Evolutionary conservation across 1,139 yeast genomes (phyloP), one percentile per base, ranked within the genome.

Genomic region (Kodamaea ohmeri): DNA sequence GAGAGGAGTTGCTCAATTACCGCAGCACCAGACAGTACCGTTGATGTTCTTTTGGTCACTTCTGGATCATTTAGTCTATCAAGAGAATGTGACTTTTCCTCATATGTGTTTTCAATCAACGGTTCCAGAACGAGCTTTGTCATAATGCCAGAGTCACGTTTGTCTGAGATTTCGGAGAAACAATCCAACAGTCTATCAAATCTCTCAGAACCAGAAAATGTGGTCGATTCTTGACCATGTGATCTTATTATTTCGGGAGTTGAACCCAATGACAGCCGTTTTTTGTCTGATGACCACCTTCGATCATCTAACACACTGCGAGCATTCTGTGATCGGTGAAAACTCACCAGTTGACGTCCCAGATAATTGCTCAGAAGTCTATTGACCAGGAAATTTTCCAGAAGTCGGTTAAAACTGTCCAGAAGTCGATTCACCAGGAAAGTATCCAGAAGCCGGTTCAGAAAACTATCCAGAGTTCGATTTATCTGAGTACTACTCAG

Each of bases 1-100:
- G 18, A n/a, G 12, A 39, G 25, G 11, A 40, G 31, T 22, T 28
- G 15, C 11, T 16, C 15, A 9, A 31, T 20, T 4, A 31, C 9
- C 18, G 12, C 25, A 8, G 25, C 18, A 4, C 34, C 34, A 9
- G 34, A n/a, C 22, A 9, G 9, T 20, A 9, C 22, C 22, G 22
- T 20, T 20, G 11, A 24, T 35, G 13, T 6, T 17, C 7, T 7
- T n/a, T n/a, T n/a, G n/a, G n/a, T n/a, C n/a, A n/a, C n/a, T n/a
- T n/a, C n/a, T n/a, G n/a, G n/a, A n/a, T n/a, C n/a, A n/a, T n/a
- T n/a, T n/a, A n/a, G n/a, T n/a, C n/a, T n/a, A n/a, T n/a, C n/a
- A n/a, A n/a, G n/a, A n/a, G n/a, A n/a, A n/a, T n/a, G n/a, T n/a
- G n/a, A n/a, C n/a, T n/a, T n/a, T n/a, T n/a, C n/a, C n/a, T n/a